These are phyloP conservation scores for Corchorus olitorius DNA, from an alignment of 345 rosid species.

Conservation along the genomic window DNA sequence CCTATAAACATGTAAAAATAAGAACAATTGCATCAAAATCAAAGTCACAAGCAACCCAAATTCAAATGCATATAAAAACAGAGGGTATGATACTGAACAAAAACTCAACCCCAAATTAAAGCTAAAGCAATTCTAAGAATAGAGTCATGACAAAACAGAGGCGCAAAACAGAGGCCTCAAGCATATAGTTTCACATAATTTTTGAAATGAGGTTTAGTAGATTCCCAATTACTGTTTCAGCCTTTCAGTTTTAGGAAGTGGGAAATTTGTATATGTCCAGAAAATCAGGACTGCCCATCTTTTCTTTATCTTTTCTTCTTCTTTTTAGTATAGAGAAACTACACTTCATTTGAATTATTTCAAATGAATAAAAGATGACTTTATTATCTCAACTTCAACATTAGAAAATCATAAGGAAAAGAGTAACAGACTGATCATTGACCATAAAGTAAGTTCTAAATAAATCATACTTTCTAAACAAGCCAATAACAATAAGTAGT, in stretches of 20 bases:
- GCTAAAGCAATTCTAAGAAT: too few relatives aligned
- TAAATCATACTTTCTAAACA: background rate
- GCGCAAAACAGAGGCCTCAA: too few relatives aligned
- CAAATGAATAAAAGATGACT: background rate
- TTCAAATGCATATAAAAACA: too few relatives aligned
- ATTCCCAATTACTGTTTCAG: conserved; percentile 20
- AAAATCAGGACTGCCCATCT: conserved; percentile 20
- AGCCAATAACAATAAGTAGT: background rate
- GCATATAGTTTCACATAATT: too few relatives aligned
- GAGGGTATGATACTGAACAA: too few relatives aligned
- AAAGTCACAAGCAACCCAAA: too few relatives aligned
- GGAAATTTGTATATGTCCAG: background rate
- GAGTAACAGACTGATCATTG: background rate
- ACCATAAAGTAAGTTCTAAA: background rate
- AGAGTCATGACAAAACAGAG: too few relatives aligned
- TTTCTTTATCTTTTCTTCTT: background rate
- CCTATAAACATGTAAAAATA: too few relatives aligned
- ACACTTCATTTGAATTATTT: background rate
- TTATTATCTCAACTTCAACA: background rate
- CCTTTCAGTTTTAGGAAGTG: conserved; percentile 10
- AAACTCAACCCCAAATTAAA: too few relatives aligned
- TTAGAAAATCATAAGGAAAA: background rate
- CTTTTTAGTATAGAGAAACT: background rate
- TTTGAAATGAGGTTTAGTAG: too few relatives aligned
- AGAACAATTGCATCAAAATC: too few relatives aligned